Evolutionary conservation across 2,329 filamentous ascomycete genomes (phyloP).

Genomic region (Fusarium secorum): DNA sequence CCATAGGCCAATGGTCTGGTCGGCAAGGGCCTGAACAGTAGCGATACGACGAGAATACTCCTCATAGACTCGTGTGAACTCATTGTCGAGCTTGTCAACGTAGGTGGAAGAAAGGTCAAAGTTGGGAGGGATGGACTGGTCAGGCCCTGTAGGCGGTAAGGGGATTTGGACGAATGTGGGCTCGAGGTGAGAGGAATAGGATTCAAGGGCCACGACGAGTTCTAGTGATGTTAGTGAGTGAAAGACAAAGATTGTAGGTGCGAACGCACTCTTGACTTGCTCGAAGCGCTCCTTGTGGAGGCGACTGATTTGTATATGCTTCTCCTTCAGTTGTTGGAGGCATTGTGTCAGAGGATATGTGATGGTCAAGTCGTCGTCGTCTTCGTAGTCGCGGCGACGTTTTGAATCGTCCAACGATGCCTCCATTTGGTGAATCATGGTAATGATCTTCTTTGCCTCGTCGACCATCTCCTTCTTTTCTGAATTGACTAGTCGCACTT

Average conservation of each 20-base stretch:
- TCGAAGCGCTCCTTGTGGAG: conserved; percentile 92
- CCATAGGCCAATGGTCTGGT: conserved; percentile 94
- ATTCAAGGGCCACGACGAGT: conserved; percentile 91
- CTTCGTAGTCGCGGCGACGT: conserved; percentile 68
- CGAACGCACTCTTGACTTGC: conserved; percentile 83
- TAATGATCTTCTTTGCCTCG: conserved; percentile 85
- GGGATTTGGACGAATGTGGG: conserved; percentile 84
- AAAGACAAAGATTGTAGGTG: neutral
- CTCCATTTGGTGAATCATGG: conserved; percentile 92
- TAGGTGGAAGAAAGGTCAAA: conserved; percentile 95
- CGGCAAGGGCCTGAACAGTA: conserved; percentile 75
- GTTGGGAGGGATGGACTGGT: conserved; percentile 77
- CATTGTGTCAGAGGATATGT: conserved; percentile 86
- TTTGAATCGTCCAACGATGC: conserved; percentile 81
- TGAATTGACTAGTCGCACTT: conserved; percentile 81
- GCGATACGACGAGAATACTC: conserved; percentile 88
- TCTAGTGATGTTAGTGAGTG: conserved; percentile 59
- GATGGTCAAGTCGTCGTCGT: conserved; percentile 74
- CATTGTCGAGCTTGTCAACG: conserved; percentile 82
- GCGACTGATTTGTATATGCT: conserved; percentile 79
- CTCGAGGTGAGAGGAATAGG: conserved; percentile 96
- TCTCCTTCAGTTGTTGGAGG: conserved; percentile 82
- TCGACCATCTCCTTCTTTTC: conserved; percentile 94
- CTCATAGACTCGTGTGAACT: conserved; percentile 95
- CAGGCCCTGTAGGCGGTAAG: conserved; percentile 81